Base-by-base conservation (phyloP, 2,329 filamentous ascomycete genomes). In the Rhinocladiella mackenziei region DNA sequence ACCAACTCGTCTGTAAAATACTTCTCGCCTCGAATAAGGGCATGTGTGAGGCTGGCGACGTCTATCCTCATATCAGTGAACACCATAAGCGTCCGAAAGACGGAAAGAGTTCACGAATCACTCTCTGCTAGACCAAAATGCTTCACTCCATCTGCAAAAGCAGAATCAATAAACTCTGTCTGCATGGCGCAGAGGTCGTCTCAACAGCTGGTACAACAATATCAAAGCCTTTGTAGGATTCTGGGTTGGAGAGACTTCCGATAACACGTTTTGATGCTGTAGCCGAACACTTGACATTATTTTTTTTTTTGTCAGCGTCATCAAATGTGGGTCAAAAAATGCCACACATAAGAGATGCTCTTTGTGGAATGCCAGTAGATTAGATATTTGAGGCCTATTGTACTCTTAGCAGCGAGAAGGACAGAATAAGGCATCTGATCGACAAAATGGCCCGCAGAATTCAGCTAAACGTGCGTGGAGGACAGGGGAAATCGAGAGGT, bases 101-200 rank as follows among this genome's bases (percentile, higher is more conserved):
- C 6, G 19, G 14, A 8, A 3, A 33, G 11, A n/a, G 39, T 17
- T 8, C 11, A 17, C 13, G 22, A 6, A 29, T 37, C 11, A 37
- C 40, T 36, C 15, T 43, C 40, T 9, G 40, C 20, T 20, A 32
- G 30, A 36, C 36, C 35, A 10, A 43, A 37, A 30, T 43, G 40
- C 25, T 37, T 43, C 11, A 43, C 40, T 14, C 40, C 32, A 14
- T 23, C 40, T n/a, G 22, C 32, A 25, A 36, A 35, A n/a, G 40
- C 40, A 14, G 40, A 31, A 20, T 43, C 40, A 4, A 36, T 28
- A 18, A 36, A 43, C 13, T 31, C 32, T 11, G 14, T 22, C 17
- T 43, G 40, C 6, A 13, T 17, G 5, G 22, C 23, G n/a, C 32
- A 36, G n/a, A 17, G 4, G 6, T 43, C 32, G 18, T 43, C 40